Conservation (phyloP, 371 early-diverging fungal genomes). For the Synchytrium microbalum region DNA sequence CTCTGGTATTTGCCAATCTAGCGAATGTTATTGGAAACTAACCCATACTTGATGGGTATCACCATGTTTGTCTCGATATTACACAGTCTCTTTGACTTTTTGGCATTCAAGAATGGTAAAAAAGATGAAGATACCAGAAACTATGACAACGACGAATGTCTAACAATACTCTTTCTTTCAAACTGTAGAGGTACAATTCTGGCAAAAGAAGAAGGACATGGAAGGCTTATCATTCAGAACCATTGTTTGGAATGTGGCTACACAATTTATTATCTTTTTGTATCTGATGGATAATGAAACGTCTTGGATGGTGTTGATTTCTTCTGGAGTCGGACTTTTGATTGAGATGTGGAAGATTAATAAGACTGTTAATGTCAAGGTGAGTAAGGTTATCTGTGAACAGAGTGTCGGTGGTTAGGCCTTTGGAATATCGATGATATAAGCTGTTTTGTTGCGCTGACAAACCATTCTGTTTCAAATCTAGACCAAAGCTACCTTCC, state of each 20-base stretch:
- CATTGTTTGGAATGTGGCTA: conserved; percentile 71
- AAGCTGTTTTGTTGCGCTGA: conserved; percentile 2
- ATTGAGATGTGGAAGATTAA: conserved; percentile 85
- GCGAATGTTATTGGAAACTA: conserved; percentile 85
- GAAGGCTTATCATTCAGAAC: conserved; percentile 81
- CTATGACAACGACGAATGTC: not conserved
- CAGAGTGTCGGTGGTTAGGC: too few species aligned
- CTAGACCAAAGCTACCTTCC: conserved; percentile 29
- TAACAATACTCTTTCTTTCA: conserved; percentile 2
- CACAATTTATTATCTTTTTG: conserved; percentile 78
- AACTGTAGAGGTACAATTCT: conserved; percentile 74
- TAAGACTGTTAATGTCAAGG: conserved; percentile 69
- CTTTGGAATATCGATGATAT: not conserved
- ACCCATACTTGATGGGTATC: conserved; percentile 66
- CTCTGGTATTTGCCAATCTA: conserved; percentile 36
- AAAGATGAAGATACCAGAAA: not conserved
- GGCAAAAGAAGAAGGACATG: conserved; percentile 71
- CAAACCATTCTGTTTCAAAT: not conserved
- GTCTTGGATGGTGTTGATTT: conserved; percentile 76
- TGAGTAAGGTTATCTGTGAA: too few species aligned
- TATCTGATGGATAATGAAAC: conserved; percentile 90
- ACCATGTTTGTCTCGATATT: conserved; percentile 73
- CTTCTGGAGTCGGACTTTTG: conserved; percentile 65
- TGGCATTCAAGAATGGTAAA: conserved; percentile 90
- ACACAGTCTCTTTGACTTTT: conserved; percentile 84